These are phyloP conservation scores for Pythium aquatile DNA, from an alignment of 352 stramenopile genomes.

Conservation along the genomic window DNA sequence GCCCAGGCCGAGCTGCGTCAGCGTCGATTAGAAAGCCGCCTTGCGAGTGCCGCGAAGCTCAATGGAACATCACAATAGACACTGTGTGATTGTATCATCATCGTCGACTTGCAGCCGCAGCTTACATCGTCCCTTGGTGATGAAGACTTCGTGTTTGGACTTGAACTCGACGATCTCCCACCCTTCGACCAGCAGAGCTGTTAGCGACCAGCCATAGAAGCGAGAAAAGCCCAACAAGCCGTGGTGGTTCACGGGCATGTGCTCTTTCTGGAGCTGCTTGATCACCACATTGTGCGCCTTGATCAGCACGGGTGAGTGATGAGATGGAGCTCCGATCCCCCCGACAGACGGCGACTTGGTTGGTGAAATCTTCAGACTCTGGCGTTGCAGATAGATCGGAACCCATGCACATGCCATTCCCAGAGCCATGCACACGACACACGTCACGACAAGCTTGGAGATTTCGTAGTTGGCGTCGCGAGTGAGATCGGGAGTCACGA, in stretches of 20 bases:
- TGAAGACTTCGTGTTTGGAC: conserved; percentile 15
- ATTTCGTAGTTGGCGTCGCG: conserved; percentile 29
- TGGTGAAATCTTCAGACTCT: background rate
- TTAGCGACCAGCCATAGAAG: conserved; percentile 29
- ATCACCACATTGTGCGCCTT: conserved; percentile 29
- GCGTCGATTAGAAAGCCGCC: conserved; percentile 12
- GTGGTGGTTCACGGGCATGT: conserved; percentile 32
- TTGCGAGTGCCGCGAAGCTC: conserved; percentile 6
- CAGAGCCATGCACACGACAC: conserved; percentile 5
- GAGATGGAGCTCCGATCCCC: background rate
- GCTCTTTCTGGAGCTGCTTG: conserved; percentile 23
- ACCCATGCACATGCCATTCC: conserved; percentile 15
- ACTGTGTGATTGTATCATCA: conserved; percentile 10
- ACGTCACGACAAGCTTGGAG: conserved; percentile 28
- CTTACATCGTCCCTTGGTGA: conserved; percentile 21
- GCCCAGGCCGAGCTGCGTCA: conserved; percentile 16
- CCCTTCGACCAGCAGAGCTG: conserved; percentile 32
- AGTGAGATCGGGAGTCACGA: conserved; percentile 23
- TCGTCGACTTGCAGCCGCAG: conserved; percentile 20
- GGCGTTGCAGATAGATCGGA: conserved; percentile 9
- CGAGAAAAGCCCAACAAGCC: conserved; percentile 30
- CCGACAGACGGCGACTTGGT: background rate
- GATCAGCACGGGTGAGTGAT: background rate
- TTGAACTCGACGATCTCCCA: conserved; percentile 30
- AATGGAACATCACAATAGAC: conserved; percentile 23